Conservation (phyloP, 148 eudicot species). For the Nepenthes gracilis region DNA sequence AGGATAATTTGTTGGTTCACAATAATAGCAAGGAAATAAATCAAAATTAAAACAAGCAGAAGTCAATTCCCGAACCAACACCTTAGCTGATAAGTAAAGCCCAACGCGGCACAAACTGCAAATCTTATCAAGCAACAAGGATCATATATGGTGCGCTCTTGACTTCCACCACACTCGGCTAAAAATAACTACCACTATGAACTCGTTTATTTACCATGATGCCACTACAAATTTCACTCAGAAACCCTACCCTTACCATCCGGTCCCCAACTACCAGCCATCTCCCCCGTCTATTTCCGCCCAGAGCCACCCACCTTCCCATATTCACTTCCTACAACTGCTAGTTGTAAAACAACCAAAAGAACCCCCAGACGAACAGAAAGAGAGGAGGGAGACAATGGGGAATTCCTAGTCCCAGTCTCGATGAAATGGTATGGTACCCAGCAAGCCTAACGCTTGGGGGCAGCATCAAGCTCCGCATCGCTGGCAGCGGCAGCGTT, state of each 20-base stretch:
- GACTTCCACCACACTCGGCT: slow-evolving; percentile 50
- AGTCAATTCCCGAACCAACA: slow-evolving; percentile 99
- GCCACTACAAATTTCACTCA: background rate
- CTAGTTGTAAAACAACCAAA: background rate
- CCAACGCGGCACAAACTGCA: background rate
- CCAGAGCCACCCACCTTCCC: background rate
- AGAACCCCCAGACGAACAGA: background rate
- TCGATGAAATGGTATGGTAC: background rate
- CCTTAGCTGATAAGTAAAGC: background rate
- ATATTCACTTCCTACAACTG: background rate
- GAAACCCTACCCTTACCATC: background rate
- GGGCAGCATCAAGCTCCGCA: too few relatives aligned
- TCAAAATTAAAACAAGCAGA: slow-evolving; percentile 22
- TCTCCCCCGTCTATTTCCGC: slow-evolving; percentile 1
- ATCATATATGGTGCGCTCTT: slow-evolving; percentile 95
- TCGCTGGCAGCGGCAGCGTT: background rate
- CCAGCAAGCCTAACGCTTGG: background rate
- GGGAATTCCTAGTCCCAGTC: slow-evolving; percentile 1
- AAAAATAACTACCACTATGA: background rate
- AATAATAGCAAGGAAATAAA: too few relatives aligned
- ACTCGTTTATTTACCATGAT: background rate
- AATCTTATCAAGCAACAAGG: slow-evolving; percentile 18
- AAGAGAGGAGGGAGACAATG: slow-evolving; percentile 8
- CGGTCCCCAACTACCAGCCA: slow-evolving; percentile 7
- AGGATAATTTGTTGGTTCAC: too few relatives aligned